Evolutionary conservation across 1,139 yeast genomes (phyloP).

Genomic region (Sugiyamaella pinicola): DNA sequence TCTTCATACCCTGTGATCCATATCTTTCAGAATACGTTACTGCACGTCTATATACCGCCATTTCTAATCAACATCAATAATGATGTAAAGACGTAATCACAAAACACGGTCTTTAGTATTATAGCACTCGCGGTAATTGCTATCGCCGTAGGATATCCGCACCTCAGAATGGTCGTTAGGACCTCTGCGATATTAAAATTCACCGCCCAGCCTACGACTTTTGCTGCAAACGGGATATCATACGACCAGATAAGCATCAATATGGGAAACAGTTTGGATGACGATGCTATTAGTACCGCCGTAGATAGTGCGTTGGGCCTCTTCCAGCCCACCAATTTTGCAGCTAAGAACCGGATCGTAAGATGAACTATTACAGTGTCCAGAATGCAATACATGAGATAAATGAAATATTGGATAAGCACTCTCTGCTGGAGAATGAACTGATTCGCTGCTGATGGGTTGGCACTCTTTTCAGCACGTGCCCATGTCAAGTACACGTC

Average conservation of each 20-base stretch:
- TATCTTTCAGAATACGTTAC: no score
- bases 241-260: constrained; percentile 96
- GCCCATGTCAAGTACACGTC: constrained; percentile 95
- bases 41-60: neutral
- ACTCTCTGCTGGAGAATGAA: constrained; percentile 51
- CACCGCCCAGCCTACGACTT: constrained; percentile 62
- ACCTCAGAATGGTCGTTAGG: constrained; percentile 54
- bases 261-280: constrained; percentile 85
- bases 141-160: constrained; percentile 46
- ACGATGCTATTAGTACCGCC: constrained; percentile 72
- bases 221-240: constrained; percentile 69
- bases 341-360: constrained; percentile 50
- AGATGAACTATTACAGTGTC: constrained; percentile 61
- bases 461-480: constrained; percentile 61
- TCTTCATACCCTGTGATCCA: no score
- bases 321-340: constrained; percentile 49
- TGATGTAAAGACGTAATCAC: constrained; percentile 25
- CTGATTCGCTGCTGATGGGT: constrained; percentile 32
- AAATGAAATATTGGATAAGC: constrained; percentile 64
- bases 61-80: constrained; percentile 6
- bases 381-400: constrained; percentile 60
- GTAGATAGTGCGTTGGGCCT: constrained; percentile 52
- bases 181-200: constrained; percentile 69
- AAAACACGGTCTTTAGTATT: constrained; percentile 26
- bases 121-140: constrained; percentile 37